Percentiles rank a stretch among this genome's conserved stretches.
These are phyloP conservation scores for Alternaria atra DNA, from an alignment of 2,329 filamentous ascomycete genomes.

Conservation along the genomic window DNA sequence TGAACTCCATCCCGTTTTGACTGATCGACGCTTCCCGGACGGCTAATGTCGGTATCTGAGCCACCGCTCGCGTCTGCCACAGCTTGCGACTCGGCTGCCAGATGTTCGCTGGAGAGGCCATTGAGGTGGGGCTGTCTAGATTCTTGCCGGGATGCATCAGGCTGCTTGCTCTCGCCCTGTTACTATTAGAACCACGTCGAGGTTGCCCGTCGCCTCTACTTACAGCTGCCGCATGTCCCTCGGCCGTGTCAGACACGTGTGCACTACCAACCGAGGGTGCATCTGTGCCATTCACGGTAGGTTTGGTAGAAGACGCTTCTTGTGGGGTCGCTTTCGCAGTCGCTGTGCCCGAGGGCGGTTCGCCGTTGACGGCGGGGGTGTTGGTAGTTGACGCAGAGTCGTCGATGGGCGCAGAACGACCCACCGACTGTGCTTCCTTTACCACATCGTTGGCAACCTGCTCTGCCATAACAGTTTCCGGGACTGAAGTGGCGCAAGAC, in stretches of 20 bases:
- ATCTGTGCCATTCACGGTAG: constrained; percentile 35
- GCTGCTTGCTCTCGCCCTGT: constrained; percentile 26
- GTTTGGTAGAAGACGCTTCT: constrained; percentile 51
- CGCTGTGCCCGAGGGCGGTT: constrained; percentile 49
- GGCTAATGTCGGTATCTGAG: constrained; percentile 79
- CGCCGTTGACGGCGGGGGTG: constrained; percentile 62
- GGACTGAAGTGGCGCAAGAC: constrained; percentile 53
- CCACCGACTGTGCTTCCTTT: constrained; percentile 74
- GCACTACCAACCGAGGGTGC: constrained; percentile 25
- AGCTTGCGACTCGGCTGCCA: constrained; percentile 43
- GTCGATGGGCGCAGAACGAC: constrained; percentile 70
- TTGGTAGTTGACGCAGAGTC: constrained; percentile 69
- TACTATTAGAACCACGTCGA: constrained; percentile 25
- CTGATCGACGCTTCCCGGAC: constrained; percentile 62
- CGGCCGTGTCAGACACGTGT: constrained; percentile 28
- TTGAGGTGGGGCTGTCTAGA: constrained; percentile 44
- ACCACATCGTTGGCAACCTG: constrained; percentile 75
- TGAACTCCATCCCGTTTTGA: constrained; percentile 67
- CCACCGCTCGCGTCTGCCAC: constrained; percentile 76
- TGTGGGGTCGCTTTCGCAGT: constrained; percentile 38
- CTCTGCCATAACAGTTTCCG: constrained; percentile 76
- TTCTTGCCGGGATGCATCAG: constrained; percentile 22
- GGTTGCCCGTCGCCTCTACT: constrained; percentile 19
- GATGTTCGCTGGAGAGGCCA: constrained; percentile 48
- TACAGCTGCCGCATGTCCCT: constrained; percentile 30